Base-by-base conservation (phyloP, 345 rosid genomes). In the Acer negundo region DNA sequence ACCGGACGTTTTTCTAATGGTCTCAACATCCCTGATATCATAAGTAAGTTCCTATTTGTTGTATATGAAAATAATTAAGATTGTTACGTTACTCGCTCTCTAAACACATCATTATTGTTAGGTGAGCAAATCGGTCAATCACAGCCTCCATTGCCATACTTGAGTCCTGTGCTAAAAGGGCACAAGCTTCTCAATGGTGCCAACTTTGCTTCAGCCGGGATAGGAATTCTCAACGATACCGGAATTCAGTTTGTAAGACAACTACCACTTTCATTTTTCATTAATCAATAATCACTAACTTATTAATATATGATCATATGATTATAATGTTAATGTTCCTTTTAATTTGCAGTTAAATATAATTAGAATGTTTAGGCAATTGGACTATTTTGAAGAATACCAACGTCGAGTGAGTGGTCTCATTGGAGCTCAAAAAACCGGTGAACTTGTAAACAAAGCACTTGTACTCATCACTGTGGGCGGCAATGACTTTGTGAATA, bases 171-270 rank as follows among this genome's bases (percentile, higher is more conserved):
- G 44, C 87, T 94, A 26, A 85, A 75, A 0, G 93, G 93, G 12
- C 80, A 74, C 46, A 90, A 69, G 80, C 84, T 92, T 44, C 85
- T 92, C 12, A 31, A 81, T 16, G 97, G 98, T 51, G 96, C 97
- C 40, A 94, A 92, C 83, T 94, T 92, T 75, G 98, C 98, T 35
- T 92, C 98, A 24, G 98, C 97, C 4, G 94, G 98, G 8, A 88
- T 92, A 9, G 97, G 95, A 42, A 80, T 90, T 69, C 88, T 90
- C 20, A 88, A 90, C 65, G 91, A 90, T 80, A 88, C 91, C 8
- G 93, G 91, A 17, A 26, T 76, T 65, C 90, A 90, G 53, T 90
- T 90, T 74, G 94, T 87, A 72, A 83, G 90, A 78, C 16, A 23
- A 12, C 4, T 63, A 7, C 10, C 0, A 3, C 31, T 35, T 35